Percentiles rank a stretch among this genome's conserved stretches.
Conservation (phyloP, 306 rosid species). For the Geum urbanum region DNA sequence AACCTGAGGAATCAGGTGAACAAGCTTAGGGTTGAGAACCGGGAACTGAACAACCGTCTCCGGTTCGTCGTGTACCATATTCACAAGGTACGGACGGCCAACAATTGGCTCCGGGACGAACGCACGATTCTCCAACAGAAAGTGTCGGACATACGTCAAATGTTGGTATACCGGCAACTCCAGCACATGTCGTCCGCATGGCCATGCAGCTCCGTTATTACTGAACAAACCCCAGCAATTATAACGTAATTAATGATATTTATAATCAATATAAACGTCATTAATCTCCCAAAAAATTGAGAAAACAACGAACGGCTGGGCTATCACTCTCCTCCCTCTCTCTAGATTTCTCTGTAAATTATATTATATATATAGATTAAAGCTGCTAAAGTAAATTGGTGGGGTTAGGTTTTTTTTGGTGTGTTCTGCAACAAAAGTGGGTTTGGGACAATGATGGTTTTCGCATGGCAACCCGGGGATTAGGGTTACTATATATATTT, state of each 20-base stretch:
- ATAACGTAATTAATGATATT: slow-evolving; percentile 26
- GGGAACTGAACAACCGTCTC: slow-evolving; percentile 55
- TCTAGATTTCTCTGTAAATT: slow-evolving; percentile 19
- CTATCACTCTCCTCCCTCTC: slow-evolving; percentile 13
- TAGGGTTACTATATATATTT: slow-evolving; percentile 19
- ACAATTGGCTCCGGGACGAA: slow-evolving; percentile 55
- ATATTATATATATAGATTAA: slow-evolving; percentile 15
- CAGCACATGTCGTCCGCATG: slow-evolving; percentile 42
- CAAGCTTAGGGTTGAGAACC: slow-evolving; percentile 59
- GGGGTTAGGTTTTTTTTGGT: slow-evolving; percentile 27
- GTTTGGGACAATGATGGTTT: slow-evolving; percentile 40
- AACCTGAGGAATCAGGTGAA: slow-evolving; percentile 70
- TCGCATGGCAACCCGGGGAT: slow-evolving; percentile 29
- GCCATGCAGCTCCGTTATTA: slow-evolving; percentile 48
- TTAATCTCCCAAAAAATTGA: slow-evolving; percentile 31
- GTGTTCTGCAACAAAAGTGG: slow-evolving; percentile 17
- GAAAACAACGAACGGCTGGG: not conserved
- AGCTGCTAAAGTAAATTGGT: slow-evolving; percentile 36
- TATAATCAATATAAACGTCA: slow-evolving; percentile 16
- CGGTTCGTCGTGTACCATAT: slow-evolving; percentile 35
- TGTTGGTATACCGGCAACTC: slow-evolving; percentile 51
- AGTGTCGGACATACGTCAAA: slow-evolving; percentile 41
- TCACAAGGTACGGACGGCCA: slow-evolving; percentile 47
- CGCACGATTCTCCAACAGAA: slow-evolving; percentile 44
- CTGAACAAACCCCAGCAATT: slow-evolving; percentile 40